Base-by-base conservation (phyloP, 345 rosid genomes). In the Adansonia digitata region DNA sequence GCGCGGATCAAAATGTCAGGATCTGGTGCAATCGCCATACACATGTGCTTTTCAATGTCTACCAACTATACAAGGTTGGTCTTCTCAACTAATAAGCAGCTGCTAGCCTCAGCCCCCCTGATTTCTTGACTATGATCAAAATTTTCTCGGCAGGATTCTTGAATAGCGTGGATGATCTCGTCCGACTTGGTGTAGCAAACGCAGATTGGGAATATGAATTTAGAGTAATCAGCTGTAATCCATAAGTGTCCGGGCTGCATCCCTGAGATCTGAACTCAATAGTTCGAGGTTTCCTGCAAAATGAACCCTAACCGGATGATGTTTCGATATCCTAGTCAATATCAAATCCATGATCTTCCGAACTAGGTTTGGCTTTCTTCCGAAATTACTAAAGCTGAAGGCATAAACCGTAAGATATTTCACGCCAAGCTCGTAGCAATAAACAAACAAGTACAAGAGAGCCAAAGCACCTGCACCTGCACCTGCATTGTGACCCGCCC, bases 301-400 rank as follows among this genome's bases (percentile, higher is more conserved):
- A 63, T 78, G 69, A 17, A 88, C 88, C 2, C 59, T 27, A 0
- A 73, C 2, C 3, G 71, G 69, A 82, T 77, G 26, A 86, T 37
- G 60, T 9, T 86, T 83, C 11, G 75, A 82, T n/a, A 82, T 43
- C 57, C 43, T 12, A 76, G 80, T 72, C 75, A 76, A 27, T 77
- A 86, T 48, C 43, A 88, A 74, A 53, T 85, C 79, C 92, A 88
- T 86, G 22, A 88, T 61, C 17, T 57, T 56, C 51, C 79, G 77
- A 20, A 86, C 88, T 67, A 83, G 85, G 13, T 82, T 80, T 2
- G 87, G 92, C 29, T 49, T 67, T 73, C 92, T 72, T 61, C 77
- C 83, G 51, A 88, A 88, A 71, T 88, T 88, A 49, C 86, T 88
- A 13, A 85, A 86, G 84, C 90, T 82, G 72, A 88, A 88, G 72